Percentiles rank a stretch among this genome's conserved stretches.
phyloP scores from a whole-genome alignment of 805 yeast genomes.

The Candida takata region DNA sequence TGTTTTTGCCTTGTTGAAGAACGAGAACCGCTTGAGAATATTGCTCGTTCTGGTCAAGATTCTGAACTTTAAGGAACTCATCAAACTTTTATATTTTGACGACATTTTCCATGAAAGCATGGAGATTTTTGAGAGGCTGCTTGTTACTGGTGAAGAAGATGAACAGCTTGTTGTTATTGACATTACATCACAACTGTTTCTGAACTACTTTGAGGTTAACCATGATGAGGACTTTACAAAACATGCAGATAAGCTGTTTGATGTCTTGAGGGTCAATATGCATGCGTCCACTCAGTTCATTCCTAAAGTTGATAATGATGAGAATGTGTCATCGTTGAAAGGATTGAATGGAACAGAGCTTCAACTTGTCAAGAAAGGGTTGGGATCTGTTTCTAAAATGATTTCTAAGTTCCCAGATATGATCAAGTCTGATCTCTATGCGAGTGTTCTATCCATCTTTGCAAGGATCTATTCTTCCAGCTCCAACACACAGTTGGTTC shows the following conservation, averaged over 20 bases:
- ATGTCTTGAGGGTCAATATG: slow-evolving; percentile 63
- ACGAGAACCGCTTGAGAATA: slow-evolving; percentile 28
- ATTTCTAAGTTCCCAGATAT: slow-evolving; percentile 57
- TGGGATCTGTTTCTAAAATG: slow-evolving; percentile 53
- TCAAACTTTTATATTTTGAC: slow-evolving; percentile 55
- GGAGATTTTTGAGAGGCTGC: slow-evolving; percentile 67
- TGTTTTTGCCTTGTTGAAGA: slow-evolving; percentile 59
- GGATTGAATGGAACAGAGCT: slow-evolving; percentile 26
- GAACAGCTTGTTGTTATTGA: slow-evolving; percentile 45
- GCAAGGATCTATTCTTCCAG: slow-evolving; percentile 26
- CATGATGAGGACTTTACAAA: slow-evolving; percentile 37
- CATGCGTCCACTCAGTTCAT: slow-evolving; percentile 52
- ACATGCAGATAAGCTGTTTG: slow-evolving; percentile 76
- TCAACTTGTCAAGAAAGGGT: slow-evolving; percentile 39
- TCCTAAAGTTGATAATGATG: slow-evolving; percentile 46
- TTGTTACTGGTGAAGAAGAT: slow-evolving; percentile 43
- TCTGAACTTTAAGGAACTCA: slow-evolving; percentile 48
- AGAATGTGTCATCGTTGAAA: too few species aligned
- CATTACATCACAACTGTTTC: slow-evolving; percentile 51
- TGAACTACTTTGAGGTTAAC: slow-evolving; percentile 32
- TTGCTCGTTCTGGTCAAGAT: slow-evolving; percentile 48
- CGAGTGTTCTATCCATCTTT: slow-evolving; percentile 56
- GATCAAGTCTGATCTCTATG: slow-evolving; percentile 62
- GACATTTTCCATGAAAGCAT: slow-evolving; percentile 67
- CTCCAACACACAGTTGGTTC: slow-evolving; percentile 36